Conservation (phyloP, 805 yeast genomes). For the Cyberlindnera subsufficiens region DNA sequence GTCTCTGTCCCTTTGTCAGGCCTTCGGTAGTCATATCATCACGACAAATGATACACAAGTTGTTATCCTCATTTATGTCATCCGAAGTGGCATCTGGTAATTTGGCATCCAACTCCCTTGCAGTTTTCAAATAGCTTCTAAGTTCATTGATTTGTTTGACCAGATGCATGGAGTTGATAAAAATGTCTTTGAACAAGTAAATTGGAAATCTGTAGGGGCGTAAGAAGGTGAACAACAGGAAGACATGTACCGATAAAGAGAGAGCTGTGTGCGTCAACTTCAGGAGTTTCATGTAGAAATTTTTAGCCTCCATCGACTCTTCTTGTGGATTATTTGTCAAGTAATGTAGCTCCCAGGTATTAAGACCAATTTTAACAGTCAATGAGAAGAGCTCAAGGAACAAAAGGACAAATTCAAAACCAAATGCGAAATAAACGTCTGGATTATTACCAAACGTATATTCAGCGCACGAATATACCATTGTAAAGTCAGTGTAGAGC, state of each 20-base stretch:
- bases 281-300: conserved; percentile 49
- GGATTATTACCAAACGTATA: conserved; percentile 34
- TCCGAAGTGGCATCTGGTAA: conserved; percentile 53
- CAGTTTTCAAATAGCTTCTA: conserved; percentile 34
- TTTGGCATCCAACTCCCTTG: conserved; percentile 57
- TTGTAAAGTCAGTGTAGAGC: conserved; percentile 41
- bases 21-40: conserved; percentile 68
- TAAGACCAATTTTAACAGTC: conserved; percentile 41
- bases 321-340: conserved; percentile 45
- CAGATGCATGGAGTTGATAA: conserved; percentile 29
- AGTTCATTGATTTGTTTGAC: conserved; percentile 32
- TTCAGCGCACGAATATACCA: conserved; percentile 52
- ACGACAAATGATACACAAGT: conserved; percentile 81
- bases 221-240: conserved; percentile 40
- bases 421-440: conserved; percentile 58
- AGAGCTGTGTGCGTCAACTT: conserved; percentile 46
- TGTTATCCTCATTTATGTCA: conserved; percentile 56
- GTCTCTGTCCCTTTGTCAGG: conserved; percentile 31
- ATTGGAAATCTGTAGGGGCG: conserved; percentile 39
- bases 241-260: conserved; percentile 41
- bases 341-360: conserved; percentile 50
- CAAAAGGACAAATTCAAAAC: conserved; percentile 68
- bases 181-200: conserved; percentile 44
- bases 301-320: conserved; percentile 68
- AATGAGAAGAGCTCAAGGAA: conserved; percentile 46